Percentiles rank a stretch among this genome's conserved stretches.
phyloP scores from a whole-genome alignment of 148 eudicot genomes.

The Spergularia marina region DNA sequence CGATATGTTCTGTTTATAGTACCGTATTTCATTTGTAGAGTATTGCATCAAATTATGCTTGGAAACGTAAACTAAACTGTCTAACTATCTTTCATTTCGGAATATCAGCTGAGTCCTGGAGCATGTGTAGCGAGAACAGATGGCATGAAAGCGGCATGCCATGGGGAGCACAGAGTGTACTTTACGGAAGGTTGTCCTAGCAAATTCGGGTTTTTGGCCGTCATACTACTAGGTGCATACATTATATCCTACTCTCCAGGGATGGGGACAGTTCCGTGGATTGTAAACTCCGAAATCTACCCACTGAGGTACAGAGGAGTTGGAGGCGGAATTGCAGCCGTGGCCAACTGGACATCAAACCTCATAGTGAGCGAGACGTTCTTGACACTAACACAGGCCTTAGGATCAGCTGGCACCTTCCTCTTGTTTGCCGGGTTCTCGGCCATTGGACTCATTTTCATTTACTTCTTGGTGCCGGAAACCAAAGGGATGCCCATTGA shows the following conservation, averaged over 20 bases:
- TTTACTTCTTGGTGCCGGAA: conserved; percentile 72
- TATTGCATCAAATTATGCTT: not conserved
- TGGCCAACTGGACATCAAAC: conserved; percentile 68
- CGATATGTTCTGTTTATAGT: not conserved
- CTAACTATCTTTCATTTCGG: not conserved
- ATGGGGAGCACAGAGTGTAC: conserved; percentile 47
- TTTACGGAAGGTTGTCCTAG: conserved; percentile 82
- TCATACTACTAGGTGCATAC: conserved; percentile 58
- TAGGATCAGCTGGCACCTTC: conserved; percentile 70
- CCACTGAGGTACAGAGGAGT: conserved; percentile 71
- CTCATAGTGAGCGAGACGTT: conserved; percentile 71
- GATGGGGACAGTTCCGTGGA: conserved; percentile 88
- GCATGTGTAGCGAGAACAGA: conserved; percentile 52
- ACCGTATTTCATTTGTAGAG: conserved; percentile 7
- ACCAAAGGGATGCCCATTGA: conserved; percentile 86
- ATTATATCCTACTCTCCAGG: conserved; percentile 77
- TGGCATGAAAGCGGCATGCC: conserved; percentile 40
- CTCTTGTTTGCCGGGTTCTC: conserved; percentile 72
- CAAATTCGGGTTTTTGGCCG: conserved; percentile 61
- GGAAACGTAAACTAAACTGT: conserved; percentile 2
- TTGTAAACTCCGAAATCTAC: conserved; percentile 83
- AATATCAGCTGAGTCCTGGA: conserved; percentile 53
- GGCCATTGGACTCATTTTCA: conserved; percentile 42
- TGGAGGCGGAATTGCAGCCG: conserved; percentile 81
- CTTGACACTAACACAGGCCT: conserved; percentile 58